phyloP scores from a whole-genome alignment of 805 yeast genomes.

The Saccharomycopsis microspora region DNA sequence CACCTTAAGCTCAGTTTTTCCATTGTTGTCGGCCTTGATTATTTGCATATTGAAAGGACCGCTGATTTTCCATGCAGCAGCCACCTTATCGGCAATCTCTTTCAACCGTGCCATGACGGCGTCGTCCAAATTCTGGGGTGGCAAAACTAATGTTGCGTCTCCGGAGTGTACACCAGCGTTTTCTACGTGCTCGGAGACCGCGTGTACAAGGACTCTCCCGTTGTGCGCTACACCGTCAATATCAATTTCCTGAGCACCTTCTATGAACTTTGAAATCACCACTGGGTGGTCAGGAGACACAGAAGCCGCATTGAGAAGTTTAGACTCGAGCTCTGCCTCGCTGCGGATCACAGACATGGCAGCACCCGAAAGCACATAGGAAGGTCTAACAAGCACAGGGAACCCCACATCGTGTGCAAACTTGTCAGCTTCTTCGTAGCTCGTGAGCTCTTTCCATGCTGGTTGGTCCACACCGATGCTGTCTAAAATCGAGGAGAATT shows the following conservation, averaged over 20 bases:
- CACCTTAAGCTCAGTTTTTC: conserved; percentile 68
- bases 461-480: conserved; percentile 94
- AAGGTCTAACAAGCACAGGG: conserved; percentile 96
- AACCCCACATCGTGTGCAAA: conserved; percentile 83
- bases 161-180: conserved; percentile 99
- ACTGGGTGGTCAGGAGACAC: conserved; percentile 97
- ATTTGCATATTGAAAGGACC: conserved; percentile 99
- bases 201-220: conserved; percentile 86
- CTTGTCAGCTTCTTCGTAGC: conserved; percentile 70
- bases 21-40: conserved; percentile 60
- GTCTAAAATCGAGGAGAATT: conserved; percentile 89
- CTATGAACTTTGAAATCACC: conserved; percentile 90
- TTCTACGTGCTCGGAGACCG: conserved; percentile 95
- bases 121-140: conserved; percentile 73
- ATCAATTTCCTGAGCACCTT: conserved; percentile 94
- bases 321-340: conserved; percentile 67
- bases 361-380: conserved; percentile 95
- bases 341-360: conserved; percentile 91
- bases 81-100: conserved; percentile 88
- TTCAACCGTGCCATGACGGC: conserved; percentile 61
- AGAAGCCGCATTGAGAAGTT: conserved; percentile 78
- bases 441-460: conserved; percentile 90
- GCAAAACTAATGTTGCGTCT: conserved; percentile 91
- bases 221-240: conserved; percentile 91
- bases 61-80: conserved; percentile 86